Base-by-base conservation (phyloP, 305 asterid genomes). In the Solanum chacoense region DNA sequence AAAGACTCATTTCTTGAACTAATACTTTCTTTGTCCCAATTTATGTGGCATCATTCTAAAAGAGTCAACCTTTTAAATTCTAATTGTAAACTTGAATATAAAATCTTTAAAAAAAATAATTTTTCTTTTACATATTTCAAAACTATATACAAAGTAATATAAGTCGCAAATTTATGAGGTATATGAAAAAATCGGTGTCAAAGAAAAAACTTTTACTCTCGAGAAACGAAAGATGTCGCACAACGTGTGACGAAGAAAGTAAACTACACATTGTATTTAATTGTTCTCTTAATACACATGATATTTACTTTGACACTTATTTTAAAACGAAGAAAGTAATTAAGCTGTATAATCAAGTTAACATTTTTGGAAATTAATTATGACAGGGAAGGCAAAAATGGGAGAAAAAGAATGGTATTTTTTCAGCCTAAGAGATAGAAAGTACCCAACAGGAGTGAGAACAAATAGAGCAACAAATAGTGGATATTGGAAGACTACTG, bases 331-430 rank as follows among this genome's bases (percentile, higher is more conserved):
- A 22, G 13, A 63, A 10, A 2, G 36, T 36, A 36, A 77, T 22
- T 20, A 35, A 22, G 3, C 6, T 77, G 20, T n/a, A 37, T 18
- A 37, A 34, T 75, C 4, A 72, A 85, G 24, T 63, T 76, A 35
- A 84, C 8, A 0, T 20, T 10, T 7, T 26, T 59, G 31, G 1
- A 71, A 63, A 65, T 31, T 32, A 9, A 55, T 78, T 71, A 94
- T 73, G 7, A 73, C 2, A 73, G 99, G 94, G 69, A 97, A 97
- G 91, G 98, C 99, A 11, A 97, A 96, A 89, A 96, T 96, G 97
- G 98, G 99, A 88, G 99, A 93, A 89, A 96, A 95, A 14, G 99
- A 96, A 91, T 97, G 98, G 98, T 97, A 96, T 26, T 97, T 97
- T 93, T 97, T 96, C 94, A 94, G 97, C 92, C 98, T 93, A 2